A percentile compares a stretch with the other conserved stretches of the same genome.
Conservation (phyloP, 148 eudicot species). For the Linanthus parryae region DNA sequence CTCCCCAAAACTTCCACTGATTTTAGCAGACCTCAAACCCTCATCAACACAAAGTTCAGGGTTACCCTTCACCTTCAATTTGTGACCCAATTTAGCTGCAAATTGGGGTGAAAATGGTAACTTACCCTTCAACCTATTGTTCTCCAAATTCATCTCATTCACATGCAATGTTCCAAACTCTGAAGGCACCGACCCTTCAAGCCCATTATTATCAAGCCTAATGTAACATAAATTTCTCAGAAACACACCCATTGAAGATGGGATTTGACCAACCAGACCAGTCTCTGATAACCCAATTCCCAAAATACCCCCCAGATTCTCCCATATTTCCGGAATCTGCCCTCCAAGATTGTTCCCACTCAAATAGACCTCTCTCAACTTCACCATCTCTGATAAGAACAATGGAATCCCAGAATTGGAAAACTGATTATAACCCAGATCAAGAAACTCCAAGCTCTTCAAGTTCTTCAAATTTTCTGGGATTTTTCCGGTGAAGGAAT, state of each 20-base stretch:
- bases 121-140: conserved; percentile 56
- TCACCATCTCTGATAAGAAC: conserved; percentile 44
- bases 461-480: conserved; percentile 44
- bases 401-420: conserved; percentile 56
- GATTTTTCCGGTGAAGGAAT: conserved; percentile 42
- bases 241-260: conserved; percentile 65
- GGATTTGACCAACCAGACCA: conserved; percentile 67
- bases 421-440: conserved; percentile 53
- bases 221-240: conserved; percentile 44
- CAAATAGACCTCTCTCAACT: conserved; percentile 52
- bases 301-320: conserved; percentile 51
- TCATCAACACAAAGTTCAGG: conserved; percentile 53
- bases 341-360: conserved; percentile 86
- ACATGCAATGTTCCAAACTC: conserved; percentile 56
- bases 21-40: conserved; percentile 20
- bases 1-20: conserved; percentile 26
- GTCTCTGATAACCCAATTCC: conserved; percentile 56
- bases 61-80: conserved; percentile 67
- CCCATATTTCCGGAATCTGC: conserved; percentile 82
- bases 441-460: conserved; percentile 51
- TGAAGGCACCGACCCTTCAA: conserved; percentile 55
- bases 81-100: conserved; percentile 32
- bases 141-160: conserved; percentile 61
- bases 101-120: conserved; percentile 55
- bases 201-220: conserved; percentile 59